These are phyloP conservation scores for Pharnaceum exiguum DNA, from an alignment of 148 eudicot species.

Conservation along the genomic window DNA sequence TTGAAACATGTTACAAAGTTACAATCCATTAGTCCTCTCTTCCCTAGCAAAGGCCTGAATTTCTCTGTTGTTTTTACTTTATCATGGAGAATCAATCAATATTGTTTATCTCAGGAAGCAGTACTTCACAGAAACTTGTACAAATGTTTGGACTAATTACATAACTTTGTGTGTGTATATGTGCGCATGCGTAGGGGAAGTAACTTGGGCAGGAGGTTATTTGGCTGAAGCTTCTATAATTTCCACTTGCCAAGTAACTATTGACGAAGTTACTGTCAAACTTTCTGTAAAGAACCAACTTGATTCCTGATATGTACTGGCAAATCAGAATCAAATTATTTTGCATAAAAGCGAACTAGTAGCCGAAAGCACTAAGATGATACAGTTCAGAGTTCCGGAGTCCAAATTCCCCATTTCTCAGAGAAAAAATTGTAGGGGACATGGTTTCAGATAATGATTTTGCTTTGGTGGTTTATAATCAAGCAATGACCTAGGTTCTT, in stretches of 20 bases:
- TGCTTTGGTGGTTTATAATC: not conserved
- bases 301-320: slow-evolving; percentile 53
- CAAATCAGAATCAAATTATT: slow-evolving; percentile 51
- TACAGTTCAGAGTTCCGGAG: not conserved
- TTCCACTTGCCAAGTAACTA: slow-evolving; percentile 55
- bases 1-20: no score
- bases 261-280: slow-evolving; percentile 34
- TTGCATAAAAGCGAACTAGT: slow-evolving; percentile 29
- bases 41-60: no score
- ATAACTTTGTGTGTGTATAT: no score
- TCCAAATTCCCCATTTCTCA: slow-evolving; percentile 1
- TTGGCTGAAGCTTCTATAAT: slow-evolving; percentile 41
- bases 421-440: not conserved
- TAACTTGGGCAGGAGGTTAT: no score
- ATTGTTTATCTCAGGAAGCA: no score
- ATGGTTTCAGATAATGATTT: not conserved
- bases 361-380: slow-evolving; percentile 21
- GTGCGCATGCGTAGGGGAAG: no score
- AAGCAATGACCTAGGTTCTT: not conserved
- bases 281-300: slow-evolving; percentile 38
- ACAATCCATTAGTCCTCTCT: no score
- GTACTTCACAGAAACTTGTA: no score
- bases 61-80: no score
- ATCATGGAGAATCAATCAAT: no score
- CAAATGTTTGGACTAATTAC: no score